These are phyloP conservation scores for Paramecium caudatum DNA, from an alignment of 73 alveolate genomes.

Conservation along the genomic window DNA sequence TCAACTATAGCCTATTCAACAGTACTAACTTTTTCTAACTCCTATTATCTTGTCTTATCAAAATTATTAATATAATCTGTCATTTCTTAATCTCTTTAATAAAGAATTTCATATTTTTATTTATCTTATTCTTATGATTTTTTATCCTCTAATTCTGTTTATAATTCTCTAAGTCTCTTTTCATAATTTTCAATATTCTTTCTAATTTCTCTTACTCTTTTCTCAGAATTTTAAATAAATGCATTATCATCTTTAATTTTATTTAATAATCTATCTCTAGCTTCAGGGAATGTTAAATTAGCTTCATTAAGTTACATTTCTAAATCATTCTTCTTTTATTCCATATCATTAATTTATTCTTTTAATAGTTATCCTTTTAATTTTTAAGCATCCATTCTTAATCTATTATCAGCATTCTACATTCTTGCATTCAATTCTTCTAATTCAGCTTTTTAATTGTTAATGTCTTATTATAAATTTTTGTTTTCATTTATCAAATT, in stretches of 20 bases:
- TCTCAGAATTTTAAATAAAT: slow-evolving; percentile 92
- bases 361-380: slow-evolving; percentile 94
- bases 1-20: slow-evolving; percentile 90
- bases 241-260: slow-evolving; percentile 94
- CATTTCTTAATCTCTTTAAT: slow-evolving; percentile 95
- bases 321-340: slow-evolving; percentile 94
- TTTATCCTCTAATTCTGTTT: slow-evolving; percentile 89
- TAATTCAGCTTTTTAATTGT: slow-evolving; percentile 84
- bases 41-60: slow-evolving; percentile 88
- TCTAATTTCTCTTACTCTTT: slow-evolving; percentile 92
- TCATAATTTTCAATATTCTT: slow-evolving; percentile 91
- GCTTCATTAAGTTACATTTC: slow-evolving; percentile 97
- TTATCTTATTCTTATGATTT: slow-evolving; percentile 87
- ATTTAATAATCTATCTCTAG: slow-evolving; percentile 93
- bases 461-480: slow-evolving; percentile 85
- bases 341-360: slow-evolving; percentile 87
- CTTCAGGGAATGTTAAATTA: slow-evolving; percentile 95
- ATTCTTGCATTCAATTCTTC: slow-evolving; percentile 91
- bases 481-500: slow-evolving; percentile 91
- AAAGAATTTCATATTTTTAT: slow-evolving; percentile 91
- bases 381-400: slow-evolving; percentile 92
- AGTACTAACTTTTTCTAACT: slow-evolving; percentile 84
- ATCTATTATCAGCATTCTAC: slow-evolving; percentile 89
- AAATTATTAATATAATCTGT: slow-evolving; percentile 94
- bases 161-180: slow-evolving; percentile 92